Base-by-base conservation (phyloP, 805 yeast genomes). In the Wickerhamiella allomyrinae region DNA sequence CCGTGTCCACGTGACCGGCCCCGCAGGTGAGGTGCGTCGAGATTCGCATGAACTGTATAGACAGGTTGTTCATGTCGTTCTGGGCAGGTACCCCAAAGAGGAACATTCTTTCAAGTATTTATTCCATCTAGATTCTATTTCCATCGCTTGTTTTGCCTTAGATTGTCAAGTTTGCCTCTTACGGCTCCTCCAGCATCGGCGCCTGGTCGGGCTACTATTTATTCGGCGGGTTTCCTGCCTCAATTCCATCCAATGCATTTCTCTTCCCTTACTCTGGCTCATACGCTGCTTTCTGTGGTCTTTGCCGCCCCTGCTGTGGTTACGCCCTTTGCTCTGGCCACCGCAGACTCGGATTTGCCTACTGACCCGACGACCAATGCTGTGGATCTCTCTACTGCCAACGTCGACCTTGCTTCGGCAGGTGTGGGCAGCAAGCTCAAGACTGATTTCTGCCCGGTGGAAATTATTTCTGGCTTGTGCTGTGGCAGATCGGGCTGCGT, bases 191-290 rank as follows among this genome's bases (percentile, higher is more conserved):
- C n/a, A n/a, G n/a, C n/a, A n/a, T n/a, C n/a, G n/a, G n/a, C n/a
- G n/a, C n/a, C n/a, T n/a, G n/a, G 13, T 27, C 15, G 31, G 9
- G 13, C 13, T 14, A 27, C 31, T 27, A 27, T 27, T 27, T 27
- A 27, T 5, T 27, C 2, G 31, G 3, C 15, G 5, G 31, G 17
- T 27, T 27, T 27, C 17, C 11, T 9, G 17, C 17, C 17, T 7
- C 17, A 4, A 27, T n/a, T 6, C 17, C 35, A 24, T 34, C 35
- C 43, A 25, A 41, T 41, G 44, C 44, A 41, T 15, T 29, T 33
- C 36, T 37, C 41, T 34, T 17, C 34, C 13, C 21, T 31, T 21
- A 15, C 34, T 15, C 15, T 31, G 7, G 34, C 34, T 19, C 5
- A 31, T 19, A 21, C 21, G 15, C 34, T 31, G n/a, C 21, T 31